Percentiles rank a stretch among this genome's conserved stretches.
Evolutionary conservation across 805 yeast species (phyloP).

Genomic region (Myxozyma kluyveri): DNA sequence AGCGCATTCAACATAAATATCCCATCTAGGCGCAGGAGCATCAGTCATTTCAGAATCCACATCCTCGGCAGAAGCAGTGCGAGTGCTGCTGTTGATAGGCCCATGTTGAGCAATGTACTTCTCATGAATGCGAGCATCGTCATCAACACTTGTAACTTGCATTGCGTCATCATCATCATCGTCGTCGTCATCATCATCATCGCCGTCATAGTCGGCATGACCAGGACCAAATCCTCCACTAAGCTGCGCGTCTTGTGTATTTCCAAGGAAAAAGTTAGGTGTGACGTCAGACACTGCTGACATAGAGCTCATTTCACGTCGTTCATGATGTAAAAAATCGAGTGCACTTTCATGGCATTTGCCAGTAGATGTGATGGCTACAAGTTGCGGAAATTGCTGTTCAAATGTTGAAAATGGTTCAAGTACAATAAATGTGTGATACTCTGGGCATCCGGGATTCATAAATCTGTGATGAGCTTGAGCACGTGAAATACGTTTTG

Average conservation of each 20-base stretch:
- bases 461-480: constrained; percentile 23
- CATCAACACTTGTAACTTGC: background rate
- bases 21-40: constrained; percentile 30
- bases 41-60: background rate
- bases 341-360: constrained; percentile 32
- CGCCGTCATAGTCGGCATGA: constrained; percentile 4
- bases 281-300: constrained; percentile 67
- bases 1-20: constrained; percentile 40
- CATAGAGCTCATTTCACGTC: constrained; percentile 79
- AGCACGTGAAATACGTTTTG: constrained; percentile 24
- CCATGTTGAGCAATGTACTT: background rate
- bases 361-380: constrained; percentile 29
- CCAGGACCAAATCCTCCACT: no score
- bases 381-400: constrained; percentile 20
- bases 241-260: constrained; percentile 58
- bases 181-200: constrained; percentile 2
- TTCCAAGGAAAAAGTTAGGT: constrained; percentile 74
- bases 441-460: constrained; percentile 18
- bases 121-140: constrained; percentile 5
- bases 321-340: constrained; percentile 68
- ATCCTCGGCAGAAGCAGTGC: background rate
- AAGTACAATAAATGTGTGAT: constrained; percentile 27
- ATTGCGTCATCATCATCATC: constrained; percentile 2
- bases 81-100: background rate
- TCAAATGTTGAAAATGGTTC: constrained; percentile 32